Conservation (phyloP, 2,329 filamentous ascomycete genomes). For the Exserohilum rostratum region DNA sequence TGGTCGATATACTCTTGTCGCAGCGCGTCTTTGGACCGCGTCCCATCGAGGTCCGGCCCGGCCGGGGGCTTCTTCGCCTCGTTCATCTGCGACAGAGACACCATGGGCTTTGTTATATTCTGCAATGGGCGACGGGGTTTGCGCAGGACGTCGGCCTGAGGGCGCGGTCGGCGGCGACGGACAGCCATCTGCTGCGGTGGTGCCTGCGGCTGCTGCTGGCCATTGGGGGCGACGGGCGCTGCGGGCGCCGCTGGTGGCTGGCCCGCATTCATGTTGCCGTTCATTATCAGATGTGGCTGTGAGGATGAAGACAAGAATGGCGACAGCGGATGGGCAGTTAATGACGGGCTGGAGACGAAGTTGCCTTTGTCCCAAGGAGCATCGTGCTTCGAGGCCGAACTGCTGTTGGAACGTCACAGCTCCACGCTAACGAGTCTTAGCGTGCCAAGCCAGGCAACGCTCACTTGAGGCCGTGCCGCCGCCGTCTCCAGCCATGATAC, state of each 20-base stretch:
- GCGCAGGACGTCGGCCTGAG: conserved; percentile 47
- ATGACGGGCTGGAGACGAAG: conserved; percentile 12
- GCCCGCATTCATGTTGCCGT: conserved; percentile 28
- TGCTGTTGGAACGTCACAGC: conserved; percentile 20
- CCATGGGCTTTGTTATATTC: conserved; percentile 40
- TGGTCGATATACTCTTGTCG: conserved; percentile 34
- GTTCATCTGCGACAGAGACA: conserved; percentile 44
- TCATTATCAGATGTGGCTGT: conserved; percentile 15
- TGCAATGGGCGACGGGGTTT: conserved; percentile 42
- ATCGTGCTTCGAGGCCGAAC: conserved; percentile 4
- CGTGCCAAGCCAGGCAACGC: conserved; percentile 8
- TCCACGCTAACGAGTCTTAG: conserved; percentile 15
- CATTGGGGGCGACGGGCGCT: conserved; percentile 41
- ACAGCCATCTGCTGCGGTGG: conserved; percentile 23
- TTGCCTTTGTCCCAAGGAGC: conserved; percentile 13
- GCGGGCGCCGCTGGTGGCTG: conserved; percentile 28
- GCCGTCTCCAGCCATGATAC: conserved; percentile 13
- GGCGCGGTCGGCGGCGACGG: conserved; percentile 43
- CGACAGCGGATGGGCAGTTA: conserved; percentile 35
- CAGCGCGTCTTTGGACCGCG: conserved; percentile 29
- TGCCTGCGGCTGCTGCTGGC: conserved; percentile 22
- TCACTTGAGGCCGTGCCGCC: conserved; percentile 9
- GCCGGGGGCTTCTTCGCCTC: conserved; percentile 24
- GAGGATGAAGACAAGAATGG: conserved; percentile 29
- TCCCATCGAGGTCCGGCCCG: conserved; percentile 14